Evolutionary conservation across 192 early-diverging fungal species (phyloP).

Genomic region (Backusella westeae): DNA sequence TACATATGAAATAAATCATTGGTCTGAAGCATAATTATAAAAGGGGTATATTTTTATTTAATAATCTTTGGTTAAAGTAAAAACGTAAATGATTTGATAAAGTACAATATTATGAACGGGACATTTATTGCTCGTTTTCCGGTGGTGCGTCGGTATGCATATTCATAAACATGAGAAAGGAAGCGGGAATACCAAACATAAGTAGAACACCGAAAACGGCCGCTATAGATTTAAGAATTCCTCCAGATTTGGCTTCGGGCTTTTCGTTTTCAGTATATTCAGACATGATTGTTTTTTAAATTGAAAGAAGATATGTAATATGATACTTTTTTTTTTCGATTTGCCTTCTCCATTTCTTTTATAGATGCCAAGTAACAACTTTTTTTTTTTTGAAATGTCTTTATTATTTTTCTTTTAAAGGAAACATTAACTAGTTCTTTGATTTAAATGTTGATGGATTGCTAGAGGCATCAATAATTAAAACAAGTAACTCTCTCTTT

Average conservation of each 20-base stretch:
- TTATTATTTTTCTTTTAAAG: neutral
- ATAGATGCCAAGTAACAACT: neutral
- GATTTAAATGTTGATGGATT: neutral
- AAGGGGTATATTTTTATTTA: neutral
- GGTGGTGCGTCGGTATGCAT: neutral
- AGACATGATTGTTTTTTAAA: neutral
- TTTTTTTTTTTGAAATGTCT: too few species aligned
- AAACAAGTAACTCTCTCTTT: neutral
- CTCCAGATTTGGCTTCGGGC: neutral
- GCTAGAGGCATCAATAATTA: neutral
- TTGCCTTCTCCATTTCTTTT: neutral
- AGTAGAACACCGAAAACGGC: neutral
- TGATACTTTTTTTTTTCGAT: neutral
- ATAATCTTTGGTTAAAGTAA: neutral
- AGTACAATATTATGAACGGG: neutral
- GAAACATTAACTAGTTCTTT: neutral
- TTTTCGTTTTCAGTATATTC: neutral
- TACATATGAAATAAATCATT: neutral
- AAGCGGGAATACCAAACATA: neutral
- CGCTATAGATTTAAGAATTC: neutral
- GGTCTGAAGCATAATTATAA: neutral
- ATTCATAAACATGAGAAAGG: neutral
- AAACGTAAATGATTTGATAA: neutral
- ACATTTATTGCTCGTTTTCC: too few species aligned
- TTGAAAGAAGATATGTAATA: neutral